Conservation (phyloP, 176 grass and related monocot genomes). For the Cocos nucifera region DNA sequence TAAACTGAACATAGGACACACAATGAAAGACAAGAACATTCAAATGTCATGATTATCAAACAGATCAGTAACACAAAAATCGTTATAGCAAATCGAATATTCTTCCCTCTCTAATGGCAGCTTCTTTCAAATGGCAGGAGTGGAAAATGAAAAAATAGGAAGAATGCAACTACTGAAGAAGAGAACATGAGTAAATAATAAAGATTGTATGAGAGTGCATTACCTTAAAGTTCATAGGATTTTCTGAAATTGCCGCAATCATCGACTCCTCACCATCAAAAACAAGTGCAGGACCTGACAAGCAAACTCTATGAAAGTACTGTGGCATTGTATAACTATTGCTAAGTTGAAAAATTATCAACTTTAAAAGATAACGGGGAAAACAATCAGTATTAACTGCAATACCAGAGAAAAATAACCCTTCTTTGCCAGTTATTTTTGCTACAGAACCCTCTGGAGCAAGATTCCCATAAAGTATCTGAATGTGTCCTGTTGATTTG, state of each 20-base stretch:
- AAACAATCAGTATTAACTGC: neutral
- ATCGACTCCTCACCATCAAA: conserved; percentile 98
- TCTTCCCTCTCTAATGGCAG: too few relatives aligned
- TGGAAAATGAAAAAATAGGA: too few relatives aligned
- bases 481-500: conserved; percentile 96
- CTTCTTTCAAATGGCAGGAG: too few relatives aligned
- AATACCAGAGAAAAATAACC: conserved; percentile 85
- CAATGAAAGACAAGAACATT: too few relatives aligned
- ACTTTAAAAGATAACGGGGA: neutral
- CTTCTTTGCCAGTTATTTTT: conserved; percentile 99
- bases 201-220: neutral
- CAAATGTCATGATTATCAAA: too few relatives aligned
- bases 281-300: conserved; percentile 74
- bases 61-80: too few relatives aligned
- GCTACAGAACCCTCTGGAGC: conserved; percentile 95
- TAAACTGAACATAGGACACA: too few relatives aligned
- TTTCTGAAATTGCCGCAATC: conserved; percentile 83
- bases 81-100: too few relatives aligned
- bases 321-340: neutral
- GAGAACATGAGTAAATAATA: too few relatives aligned
- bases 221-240: conserved; percentile 78
- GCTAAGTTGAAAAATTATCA: conserved; percentile 11
- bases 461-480: conserved; percentile 98
- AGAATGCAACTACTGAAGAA: too few relatives aligned
- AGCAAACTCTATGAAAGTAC: neutral